Conservation (phyloP, 139 green algal species). For the Pseudopediastrum boryanum region DNA sequence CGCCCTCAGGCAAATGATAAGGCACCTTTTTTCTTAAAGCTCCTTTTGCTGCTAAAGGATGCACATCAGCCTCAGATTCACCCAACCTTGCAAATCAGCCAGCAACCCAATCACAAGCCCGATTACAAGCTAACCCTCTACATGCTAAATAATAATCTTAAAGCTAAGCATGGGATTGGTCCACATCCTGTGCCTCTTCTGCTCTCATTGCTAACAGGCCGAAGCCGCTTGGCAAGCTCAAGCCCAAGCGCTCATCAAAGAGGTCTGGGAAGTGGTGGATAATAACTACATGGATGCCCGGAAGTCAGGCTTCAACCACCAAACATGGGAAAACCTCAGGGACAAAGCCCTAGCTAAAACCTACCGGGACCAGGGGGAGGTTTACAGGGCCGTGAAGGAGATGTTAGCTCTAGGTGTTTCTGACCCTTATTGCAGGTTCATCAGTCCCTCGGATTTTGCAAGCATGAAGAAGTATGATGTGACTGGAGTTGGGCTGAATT, state of each 20-base stretch:
- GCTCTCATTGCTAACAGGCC: too few relatives aligned
- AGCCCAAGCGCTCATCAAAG: conserved; percentile 49
- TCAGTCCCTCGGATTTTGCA: conserved; percentile 80
- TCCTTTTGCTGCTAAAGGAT: too few relatives aligned
- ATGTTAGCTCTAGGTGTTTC: conserved; percentile 72
- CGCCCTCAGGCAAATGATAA: too few relatives aligned
- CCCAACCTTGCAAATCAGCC: too few relatives aligned
- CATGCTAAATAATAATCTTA: too few relatives aligned
- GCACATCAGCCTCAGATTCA: too few relatives aligned
- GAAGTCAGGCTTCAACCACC: conserved; percentile 41
- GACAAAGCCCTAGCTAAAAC: conserved; percentile 50
- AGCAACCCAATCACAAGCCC: too few relatives aligned
- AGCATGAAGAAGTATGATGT: conserved; percentile 95
- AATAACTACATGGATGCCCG: conserved; percentile 82
- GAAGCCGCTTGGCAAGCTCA: conserved; percentile 7
- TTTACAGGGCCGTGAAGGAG: conserved; percentile 56
- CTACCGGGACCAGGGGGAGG: conserved; percentile 36
- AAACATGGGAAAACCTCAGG: conserved; percentile 44
- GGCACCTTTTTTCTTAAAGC: too few relatives aligned
- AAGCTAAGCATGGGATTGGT: too few relatives aligned
- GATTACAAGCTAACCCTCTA: too few relatives aligned
- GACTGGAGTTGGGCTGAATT: conserved; percentile 93
- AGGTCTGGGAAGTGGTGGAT: conserved; percentile 79
- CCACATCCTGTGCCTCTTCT: too few relatives aligned
- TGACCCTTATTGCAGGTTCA: conserved; percentile 94